Conservation (phyloP, 2,329 filamentous ascomycete species). For the Bisporella sp. region DNA sequence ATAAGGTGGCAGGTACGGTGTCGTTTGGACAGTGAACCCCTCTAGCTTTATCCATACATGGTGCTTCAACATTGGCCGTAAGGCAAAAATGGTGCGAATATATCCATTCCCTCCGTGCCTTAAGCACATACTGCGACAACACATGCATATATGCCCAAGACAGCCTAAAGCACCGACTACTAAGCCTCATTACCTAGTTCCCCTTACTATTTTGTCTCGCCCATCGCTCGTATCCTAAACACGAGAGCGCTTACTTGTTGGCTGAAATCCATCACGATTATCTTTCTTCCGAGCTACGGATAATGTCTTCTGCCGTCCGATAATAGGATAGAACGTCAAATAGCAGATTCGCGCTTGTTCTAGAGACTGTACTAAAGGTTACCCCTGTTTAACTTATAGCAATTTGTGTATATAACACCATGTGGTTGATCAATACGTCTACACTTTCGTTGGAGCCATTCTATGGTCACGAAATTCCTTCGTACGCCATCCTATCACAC, state of each 20-base stretch:
- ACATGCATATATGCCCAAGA: not conserved
- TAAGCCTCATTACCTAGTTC: not conserved
- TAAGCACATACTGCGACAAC: not conserved
- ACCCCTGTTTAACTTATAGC: not conserved
- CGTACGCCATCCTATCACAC: constrained; percentile 27
- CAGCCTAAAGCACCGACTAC: not conserved
- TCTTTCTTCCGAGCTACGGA: not conserved
- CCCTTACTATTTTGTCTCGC: not conserved
- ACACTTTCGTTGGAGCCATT: not conserved
- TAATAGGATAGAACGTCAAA: not conserved
- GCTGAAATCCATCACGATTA: not conserved
- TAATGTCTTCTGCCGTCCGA: not conserved
- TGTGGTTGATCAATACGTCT: constrained; percentile 4
- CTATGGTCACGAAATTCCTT: constrained; percentile 8
- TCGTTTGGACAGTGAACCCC: no score
- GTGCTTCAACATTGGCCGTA: no score
- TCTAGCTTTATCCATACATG: no score
- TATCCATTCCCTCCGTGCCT: no score
- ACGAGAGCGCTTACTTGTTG: not conserved
- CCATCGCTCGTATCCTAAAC: no score
- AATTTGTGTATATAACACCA: not conserved
- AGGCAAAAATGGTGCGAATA: no score
- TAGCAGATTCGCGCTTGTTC: not conserved
- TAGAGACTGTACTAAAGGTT: not conserved
- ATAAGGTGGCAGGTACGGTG: no score